These are phyloP conservation scores for Suillus clintonianus DNA, from an alignment of 768 basidiomycete genomes.

Conservation along the genomic window DNA sequence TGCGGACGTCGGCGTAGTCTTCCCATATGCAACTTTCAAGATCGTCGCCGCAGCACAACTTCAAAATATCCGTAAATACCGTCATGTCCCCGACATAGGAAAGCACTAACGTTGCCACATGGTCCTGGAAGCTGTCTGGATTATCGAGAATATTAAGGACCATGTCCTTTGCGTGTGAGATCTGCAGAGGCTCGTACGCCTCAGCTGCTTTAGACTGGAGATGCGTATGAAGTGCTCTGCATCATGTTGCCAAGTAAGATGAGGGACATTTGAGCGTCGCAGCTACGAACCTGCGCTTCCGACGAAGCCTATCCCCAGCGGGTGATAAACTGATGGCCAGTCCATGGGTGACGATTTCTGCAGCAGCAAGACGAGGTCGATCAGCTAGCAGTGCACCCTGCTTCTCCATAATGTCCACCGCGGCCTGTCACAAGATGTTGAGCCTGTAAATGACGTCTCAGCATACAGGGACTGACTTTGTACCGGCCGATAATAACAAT, in stretches of 20 bases:
- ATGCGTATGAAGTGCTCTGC: constrained; percentile 14
- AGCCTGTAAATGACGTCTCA: background rate
- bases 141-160: background rate
- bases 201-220: background rate
- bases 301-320: background rate
- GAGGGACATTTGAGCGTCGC: background rate
- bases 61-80: background rate
- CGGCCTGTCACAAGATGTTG: background rate
- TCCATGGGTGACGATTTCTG: background rate
- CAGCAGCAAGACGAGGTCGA: background rate
- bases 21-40: constrained; percentile 18
- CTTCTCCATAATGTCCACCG: constrained; percentile 56
- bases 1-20: constrained; percentile 46
- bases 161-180: background rate
- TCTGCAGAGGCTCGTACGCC: background rate
- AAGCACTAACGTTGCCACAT: background rate
- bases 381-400: constrained; percentile 40
- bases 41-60: background rate
- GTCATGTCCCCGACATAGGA: no score
- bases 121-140: background rate
- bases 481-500: background rate
- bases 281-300: background rate
- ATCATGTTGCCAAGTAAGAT: background rate
- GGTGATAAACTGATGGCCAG: background rate
- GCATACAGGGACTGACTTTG: background rate